Conservation (phyloP, 257 asterid genomes). For the Prunella vulgaris region DNA sequence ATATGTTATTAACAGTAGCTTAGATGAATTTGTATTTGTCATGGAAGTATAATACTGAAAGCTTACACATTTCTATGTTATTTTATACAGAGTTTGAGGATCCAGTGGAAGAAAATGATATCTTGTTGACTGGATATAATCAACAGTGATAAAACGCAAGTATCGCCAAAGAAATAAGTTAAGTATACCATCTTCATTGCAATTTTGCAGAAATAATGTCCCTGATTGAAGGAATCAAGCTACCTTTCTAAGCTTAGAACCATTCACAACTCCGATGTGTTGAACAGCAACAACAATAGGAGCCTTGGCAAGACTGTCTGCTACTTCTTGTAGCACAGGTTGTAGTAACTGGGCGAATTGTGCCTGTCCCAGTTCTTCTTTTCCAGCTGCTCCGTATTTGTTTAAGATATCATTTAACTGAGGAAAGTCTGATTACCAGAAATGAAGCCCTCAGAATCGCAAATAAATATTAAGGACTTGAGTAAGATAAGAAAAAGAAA, state of each 20-base stretch:
- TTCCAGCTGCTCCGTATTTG: slow-evolving; percentile 46
- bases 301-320: slow-evolving; percentile 43
- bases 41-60: not conserved
- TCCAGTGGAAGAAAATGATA: not conserved
- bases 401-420: slow-evolving; percentile 40
- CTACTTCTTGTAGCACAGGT: slow-evolving; percentile 54
- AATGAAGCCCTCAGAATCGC: slow-evolving; percentile 4
- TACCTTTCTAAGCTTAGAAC: slow-evolving; percentile 57
- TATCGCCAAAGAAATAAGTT: not conserved
- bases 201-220: not conserved
- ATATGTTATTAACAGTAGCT: not conserved
- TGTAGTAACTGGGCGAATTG: slow-evolving; percentile 55
- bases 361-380: slow-evolving; percentile 57
- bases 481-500: not conserved
- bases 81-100: not conserved
- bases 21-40: not conserved
- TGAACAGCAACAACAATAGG: slow-evolving; percentile 33
- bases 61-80: not conserved
- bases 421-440: slow-evolving; percentile 45
- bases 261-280: slow-evolving; percentile 42
- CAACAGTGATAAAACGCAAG: not conserved
- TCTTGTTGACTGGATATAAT: not conserved
- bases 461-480: not conserved
- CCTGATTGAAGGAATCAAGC: slow-evolving; percentile 12
- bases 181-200: not conserved